Evolutionary conservation across 495 filamentous ascomycete genomes (phyloP).

Genomic region (Penicillium turbatum): DNA sequence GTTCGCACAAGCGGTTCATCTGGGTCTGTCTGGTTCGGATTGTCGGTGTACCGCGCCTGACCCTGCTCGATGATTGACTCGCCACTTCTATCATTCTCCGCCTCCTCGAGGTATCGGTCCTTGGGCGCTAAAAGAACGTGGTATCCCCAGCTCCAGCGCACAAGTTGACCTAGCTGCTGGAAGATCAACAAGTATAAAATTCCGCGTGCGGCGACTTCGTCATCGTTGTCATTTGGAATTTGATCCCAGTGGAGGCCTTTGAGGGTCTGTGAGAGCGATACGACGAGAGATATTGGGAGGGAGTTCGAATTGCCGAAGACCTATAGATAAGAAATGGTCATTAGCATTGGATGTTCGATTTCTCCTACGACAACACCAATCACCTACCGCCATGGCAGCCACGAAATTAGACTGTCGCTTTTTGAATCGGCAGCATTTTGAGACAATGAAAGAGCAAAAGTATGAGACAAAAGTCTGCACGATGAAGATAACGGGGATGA

Average conservation of each 20-base stretch:
- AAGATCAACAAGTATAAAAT: constrained; percentile 96
- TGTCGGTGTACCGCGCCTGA: constrained; percentile 58
- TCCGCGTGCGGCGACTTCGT: constrained; percentile 87
- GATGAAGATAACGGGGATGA: constrained; percentile 91
- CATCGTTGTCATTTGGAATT: constrained; percentile 86
- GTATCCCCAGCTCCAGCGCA: constrained; percentile 98
- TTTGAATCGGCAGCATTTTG: constrained; percentile 71
- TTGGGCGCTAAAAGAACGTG: constrained; percentile 83
- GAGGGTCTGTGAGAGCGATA: constrained; percentile 88
- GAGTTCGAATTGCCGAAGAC: constrained; percentile 99
- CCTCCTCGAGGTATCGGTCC: constrained; percentile 55
- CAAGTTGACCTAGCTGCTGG: constrained; percentile 91
- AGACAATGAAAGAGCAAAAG: constrained; percentile 61
- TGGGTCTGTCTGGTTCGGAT: constrained; percentile 44
- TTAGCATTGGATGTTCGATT: constrained; percentile 7
- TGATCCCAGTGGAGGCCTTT: constrained; percentile 90
- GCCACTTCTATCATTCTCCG: constrained; percentile 49
- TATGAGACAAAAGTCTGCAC: constrained; percentile 84
- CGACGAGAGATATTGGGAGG: constrained; percentile 90
- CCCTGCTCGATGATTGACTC: constrained; percentile 58
- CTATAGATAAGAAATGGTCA: constrained; percentile 26
- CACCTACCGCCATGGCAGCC: constrained; percentile 82
- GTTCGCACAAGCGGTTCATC: constrained; percentile 44
- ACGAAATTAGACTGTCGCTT: constrained; percentile 89
- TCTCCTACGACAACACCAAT: neutral